Evolutionary conservation across 2,329 filamentous ascomycete genomes (phyloP).

Genomic region (Apiospora koreana): DNA sequence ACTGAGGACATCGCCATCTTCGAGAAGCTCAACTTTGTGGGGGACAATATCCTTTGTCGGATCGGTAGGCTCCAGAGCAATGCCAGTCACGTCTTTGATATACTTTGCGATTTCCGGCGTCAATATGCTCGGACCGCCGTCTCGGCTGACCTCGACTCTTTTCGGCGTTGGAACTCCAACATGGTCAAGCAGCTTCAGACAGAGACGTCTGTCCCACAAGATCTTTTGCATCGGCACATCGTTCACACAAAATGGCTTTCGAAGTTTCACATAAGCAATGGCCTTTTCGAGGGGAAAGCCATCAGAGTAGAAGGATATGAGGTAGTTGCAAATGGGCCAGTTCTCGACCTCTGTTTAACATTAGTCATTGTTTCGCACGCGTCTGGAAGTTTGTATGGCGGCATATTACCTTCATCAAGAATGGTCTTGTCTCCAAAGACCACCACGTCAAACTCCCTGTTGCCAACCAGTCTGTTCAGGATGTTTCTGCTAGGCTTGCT

Average conservation of each 20-base stretch:
- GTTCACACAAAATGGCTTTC: slow-evolving; percentile 97
- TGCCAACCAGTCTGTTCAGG: slow-evolving; percentile 84
- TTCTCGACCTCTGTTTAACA: slow-evolving; percentile 40
- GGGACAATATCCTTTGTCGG: slow-evolving; percentile 59
- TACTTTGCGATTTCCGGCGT: slow-evolving; percentile 79
- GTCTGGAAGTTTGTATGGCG: slow-evolving; percentile 41
- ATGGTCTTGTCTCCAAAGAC: slow-evolving; percentile 99
- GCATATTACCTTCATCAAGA: slow-evolving; percentile 70
- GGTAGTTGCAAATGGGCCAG: slow-evolving; percentile 67
- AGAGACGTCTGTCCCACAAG: slow-evolving; percentile 91
- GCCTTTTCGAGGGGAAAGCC: slow-evolving; percentile 97
- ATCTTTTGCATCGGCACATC: slow-evolving; percentile 97
- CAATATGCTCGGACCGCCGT: slow-evolving; percentile 81
- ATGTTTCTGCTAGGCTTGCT: slow-evolving; percentile 98
- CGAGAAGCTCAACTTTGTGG: slow-evolving; percentile 78
- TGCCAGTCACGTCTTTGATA: slow-evolving; percentile 77
- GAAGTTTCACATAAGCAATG: slow-evolving; percentile 88
- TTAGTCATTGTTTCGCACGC: slow-evolving; percentile 24
- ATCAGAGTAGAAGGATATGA: slow-evolving; percentile 98
- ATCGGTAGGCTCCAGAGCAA: slow-evolving; percentile 70
- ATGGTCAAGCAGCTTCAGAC: slow-evolving; percentile 82
- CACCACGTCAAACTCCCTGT: slow-evolving; percentile 92
- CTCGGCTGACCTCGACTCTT: slow-evolving; percentile 86
- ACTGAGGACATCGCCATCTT: slow-evolving; percentile 82
- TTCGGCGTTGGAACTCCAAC: slow-evolving; percentile 88